Evolutionary conservation across 176 grass and related monocot species (phyloP), one percentile per base, ranked within the genome.

Genomic region (Miscanthus lutarioriparius): DNA sequence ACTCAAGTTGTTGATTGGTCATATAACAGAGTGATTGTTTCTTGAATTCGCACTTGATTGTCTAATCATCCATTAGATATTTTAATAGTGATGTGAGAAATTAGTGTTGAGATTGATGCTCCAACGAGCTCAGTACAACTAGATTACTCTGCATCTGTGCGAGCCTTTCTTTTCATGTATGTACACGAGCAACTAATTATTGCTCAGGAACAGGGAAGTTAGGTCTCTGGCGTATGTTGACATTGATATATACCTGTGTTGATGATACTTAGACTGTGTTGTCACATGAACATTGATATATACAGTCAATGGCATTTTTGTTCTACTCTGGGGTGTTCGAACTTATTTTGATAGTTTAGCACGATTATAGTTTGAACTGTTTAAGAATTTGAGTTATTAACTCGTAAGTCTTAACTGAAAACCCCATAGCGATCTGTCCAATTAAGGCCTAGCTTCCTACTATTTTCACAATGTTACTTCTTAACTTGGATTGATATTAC

Each of bases 61-160:
- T 26, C 27, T 45, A 38, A 67, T 67, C 22, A 28, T 74, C 35
- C 10, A 44, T 74, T 83, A 74, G 28, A 67, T 67, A 32, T 5
- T 79, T 85, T 64, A 67, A 67, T 59, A 54, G 65, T 76, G 64
- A 72, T 35, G 39, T 76, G 51, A 33, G 44, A 66, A 65, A 36
- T 8, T 90, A 47, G 54, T 58, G 44, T 47, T 45, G 78, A 56
- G 49, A 82, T 82, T 72, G 78, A 56, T 86, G 43, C 33, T 81
- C 47, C 33, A 11, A 28, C 20, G 1, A 47, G 53, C 53, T 89
- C 13, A 64, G 33, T 40, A 38, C 43, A 44, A 38, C 43, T 70
- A 19, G 32, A 86, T 86, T 78, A 48, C 66, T 87, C 11, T 44
- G 37, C 5, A 4, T 7, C 58, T 87, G 13, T 44, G 26, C 4